Evolutionary conservation across 1,139 yeast genomes (phyloP), one percentile per base, ranked within the genome.

Genomic region (Debaryomyces nepalensis): DNA sequence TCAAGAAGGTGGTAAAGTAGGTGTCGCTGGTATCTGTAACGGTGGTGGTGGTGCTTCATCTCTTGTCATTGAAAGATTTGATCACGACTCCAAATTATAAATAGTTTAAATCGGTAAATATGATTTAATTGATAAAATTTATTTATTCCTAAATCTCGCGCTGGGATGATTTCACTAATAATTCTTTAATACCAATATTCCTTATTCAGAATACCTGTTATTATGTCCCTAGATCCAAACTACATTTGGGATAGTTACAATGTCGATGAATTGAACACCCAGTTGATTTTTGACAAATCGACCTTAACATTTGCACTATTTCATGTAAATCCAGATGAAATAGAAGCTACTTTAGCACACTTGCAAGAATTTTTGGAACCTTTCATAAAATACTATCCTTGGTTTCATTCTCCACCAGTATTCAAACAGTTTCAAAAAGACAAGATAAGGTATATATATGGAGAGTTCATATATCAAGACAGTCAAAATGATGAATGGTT

Each of bases 1-100:
- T 26, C 96, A 88, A 68, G 88, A 83, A 64, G 73, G 72, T 44
- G 97, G 96, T 59, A 87, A 83, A 73, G 66, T 82, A 54, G 97
- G 97, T 66, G 87, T 81, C 49, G 96, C 95, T 54, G 95, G 87
- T 63, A 84, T 90, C 63, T 89, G 97, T 76, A 90, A 90, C 68
- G 97, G 97, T 72, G 97, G 97, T 59, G 97, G 97, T 63, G 97
- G 97, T 63, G 97, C 96, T 42, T 84, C 95, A n/a, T 45, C 58
- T 26, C 44, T 53, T 41, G 49, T 53, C 14, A 46, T 53, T 33
- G 58, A 53, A 40, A 52, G 45, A 49, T 34, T 65, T 33, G 70
- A 64, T 32, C 52, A 52, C 37, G 65, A 63, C 32, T 48, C 60
- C 23, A 65, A 65, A 49, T 62, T 63, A 42, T 58, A 53, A 45